Conservation (phyloP, 1,139 yeast species). For the Taphrina sp. region DNA sequence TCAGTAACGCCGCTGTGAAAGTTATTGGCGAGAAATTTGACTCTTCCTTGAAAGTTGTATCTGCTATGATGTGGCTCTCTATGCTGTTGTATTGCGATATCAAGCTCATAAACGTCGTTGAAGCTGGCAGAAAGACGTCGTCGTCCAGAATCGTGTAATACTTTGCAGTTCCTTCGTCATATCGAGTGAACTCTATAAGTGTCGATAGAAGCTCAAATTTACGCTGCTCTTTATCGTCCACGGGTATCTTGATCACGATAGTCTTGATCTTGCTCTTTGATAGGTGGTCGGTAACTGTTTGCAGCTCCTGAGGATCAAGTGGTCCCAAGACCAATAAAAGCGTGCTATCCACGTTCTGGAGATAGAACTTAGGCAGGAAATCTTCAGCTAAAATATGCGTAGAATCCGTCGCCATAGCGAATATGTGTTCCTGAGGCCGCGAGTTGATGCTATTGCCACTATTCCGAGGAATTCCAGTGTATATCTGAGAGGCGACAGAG, state of each 20-base stretch:
- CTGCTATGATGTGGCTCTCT: conserved; percentile 22
- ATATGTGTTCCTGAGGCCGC: neutral
- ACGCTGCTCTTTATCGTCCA: conserved; percentile 5
- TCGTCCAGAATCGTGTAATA: conserved; percentile 29
- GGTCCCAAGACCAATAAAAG: conserved; percentile 15
- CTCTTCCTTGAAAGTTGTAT: neutral
- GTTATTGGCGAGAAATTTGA: conserved; percentile 12
- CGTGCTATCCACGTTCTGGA: conserved; percentile 4
- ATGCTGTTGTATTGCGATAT: conserved; percentile 10
- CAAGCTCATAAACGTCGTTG: conserved; percentile 8
- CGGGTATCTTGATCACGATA: conserved; percentile 10
- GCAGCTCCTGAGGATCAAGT: conserved; percentile 5
- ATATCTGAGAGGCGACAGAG: conserved; percentile 2
- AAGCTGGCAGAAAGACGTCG: conserved; percentile 12
- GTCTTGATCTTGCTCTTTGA: conserved; percentile 3
- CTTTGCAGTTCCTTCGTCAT: conserved; percentile 20
- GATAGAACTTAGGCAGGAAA: conserved; percentile 13
- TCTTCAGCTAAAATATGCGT: conserved; percentile 10
- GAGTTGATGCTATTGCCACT: neutral
- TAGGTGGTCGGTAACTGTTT: conserved; percentile 2
- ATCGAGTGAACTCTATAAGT: conserved; percentile 13
- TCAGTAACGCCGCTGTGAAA: conserved; percentile 12
- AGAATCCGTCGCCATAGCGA: conserved; percentile 26
- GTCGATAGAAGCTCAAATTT: conserved; percentile 16
- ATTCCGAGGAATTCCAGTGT: conserved; percentile 7